Conservation (phyloP, 2,329 filamentous ascomycete species). For the Alternaria sp. region DNA sequence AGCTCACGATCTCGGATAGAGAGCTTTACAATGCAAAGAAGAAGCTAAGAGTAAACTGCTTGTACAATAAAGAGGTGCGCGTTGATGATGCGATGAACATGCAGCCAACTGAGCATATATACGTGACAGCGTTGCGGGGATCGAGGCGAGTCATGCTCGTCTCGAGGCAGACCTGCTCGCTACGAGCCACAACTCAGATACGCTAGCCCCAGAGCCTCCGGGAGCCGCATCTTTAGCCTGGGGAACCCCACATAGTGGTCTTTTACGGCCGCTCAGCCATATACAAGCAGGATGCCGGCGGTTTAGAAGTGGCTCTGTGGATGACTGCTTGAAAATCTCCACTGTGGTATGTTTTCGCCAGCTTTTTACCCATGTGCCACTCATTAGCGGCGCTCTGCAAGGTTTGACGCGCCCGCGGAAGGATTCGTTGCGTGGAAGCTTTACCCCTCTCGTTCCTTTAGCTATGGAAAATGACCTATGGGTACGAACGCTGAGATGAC, state of each 20-base stretch:
- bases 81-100: not conserved
- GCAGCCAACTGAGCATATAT: not conserved
- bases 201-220: not conserved
- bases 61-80: not conserved
- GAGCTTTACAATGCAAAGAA: not conserved
- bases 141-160: slow-evolving; percentile 1
- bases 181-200: not conserved
- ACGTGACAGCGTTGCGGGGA: not conserved
- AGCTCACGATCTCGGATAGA: not conserved
- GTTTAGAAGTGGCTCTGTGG: not conserved
- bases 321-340: not conserved
- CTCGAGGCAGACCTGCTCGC: not conserved
- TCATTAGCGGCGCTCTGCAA: not conserved
- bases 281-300: not conserved
- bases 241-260: not conserved
- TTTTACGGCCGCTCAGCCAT: not conserved
- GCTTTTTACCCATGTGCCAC: not conserved
- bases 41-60: not conserved
- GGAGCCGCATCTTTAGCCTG: not conserved
- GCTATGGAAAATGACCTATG: not conserved
- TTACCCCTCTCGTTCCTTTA: not conserved
- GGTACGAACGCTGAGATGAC: not conserved
- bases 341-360: not conserved
- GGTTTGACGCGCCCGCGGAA: not conserved
- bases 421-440: not conserved